Conservation (phyloP, 2,329 filamentous ascomycete species). For the Pseudomassariella vexata region DNA sequence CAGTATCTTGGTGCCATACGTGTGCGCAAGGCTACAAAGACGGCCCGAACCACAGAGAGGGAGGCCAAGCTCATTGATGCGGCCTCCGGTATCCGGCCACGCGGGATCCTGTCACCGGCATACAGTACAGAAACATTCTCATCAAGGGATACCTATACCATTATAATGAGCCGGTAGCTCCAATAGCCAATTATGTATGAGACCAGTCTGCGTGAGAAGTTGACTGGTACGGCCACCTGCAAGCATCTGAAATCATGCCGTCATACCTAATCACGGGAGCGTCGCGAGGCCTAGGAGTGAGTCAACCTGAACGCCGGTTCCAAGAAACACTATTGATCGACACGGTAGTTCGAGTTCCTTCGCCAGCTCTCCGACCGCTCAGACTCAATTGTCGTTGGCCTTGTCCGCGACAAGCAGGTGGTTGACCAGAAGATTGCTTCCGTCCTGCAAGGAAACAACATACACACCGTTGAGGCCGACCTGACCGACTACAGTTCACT, state of each 20-base stretch:
- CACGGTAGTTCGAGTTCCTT: slow-evolving; percentile 41
- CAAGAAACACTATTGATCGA: slow-evolving; percentile 1
- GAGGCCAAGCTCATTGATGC: too few relatives aligned
- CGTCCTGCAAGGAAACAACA: slow-evolving; percentile 33
- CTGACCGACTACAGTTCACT: slow-evolving; percentile 32
- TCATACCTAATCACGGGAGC: slow-evolving; percentile 15
- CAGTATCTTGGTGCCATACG: too few relatives aligned
- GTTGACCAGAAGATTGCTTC: slow-evolving; percentile 36
- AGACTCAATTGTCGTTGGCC: slow-evolving; percentile 37
- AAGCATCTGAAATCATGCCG: slow-evolving; percentile 14
- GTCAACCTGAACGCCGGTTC: slow-evolving; percentile 1
- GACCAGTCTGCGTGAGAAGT: too few relatives aligned
- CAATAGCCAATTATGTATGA: too few relatives aligned
- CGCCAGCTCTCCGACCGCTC: slow-evolving; percentile 36
- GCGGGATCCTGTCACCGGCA: too few relatives aligned
- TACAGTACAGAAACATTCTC: too few relatives aligned
- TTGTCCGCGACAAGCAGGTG: slow-evolving; percentile 38
- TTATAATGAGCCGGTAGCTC: too few relatives aligned
- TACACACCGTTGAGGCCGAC: slow-evolving; percentile 41
- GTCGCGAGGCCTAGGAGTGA: slow-evolving; percentile 15
- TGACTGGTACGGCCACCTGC: too few relatives aligned
- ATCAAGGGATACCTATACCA: too few relatives aligned
- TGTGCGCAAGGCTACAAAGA: too few relatives aligned
- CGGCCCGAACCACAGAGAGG: too few relatives aligned
- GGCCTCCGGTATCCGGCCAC: too few relatives aligned